Conservation (phyloP, 2,329 filamentous ascomycete genomes). For the Acrocalymma vagum region DNA sequence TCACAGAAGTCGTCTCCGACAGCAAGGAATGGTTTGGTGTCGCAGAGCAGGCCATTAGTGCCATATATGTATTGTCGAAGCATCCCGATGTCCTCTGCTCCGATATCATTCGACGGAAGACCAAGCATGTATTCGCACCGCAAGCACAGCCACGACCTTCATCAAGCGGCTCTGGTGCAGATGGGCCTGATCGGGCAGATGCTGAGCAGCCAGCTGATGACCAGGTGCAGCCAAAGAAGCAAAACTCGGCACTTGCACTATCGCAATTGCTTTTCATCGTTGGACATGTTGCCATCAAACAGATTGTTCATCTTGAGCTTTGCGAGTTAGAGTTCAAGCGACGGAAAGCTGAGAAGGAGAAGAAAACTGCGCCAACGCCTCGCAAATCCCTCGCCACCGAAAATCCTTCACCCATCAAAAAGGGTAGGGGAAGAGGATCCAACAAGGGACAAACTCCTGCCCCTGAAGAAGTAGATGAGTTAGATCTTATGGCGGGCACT, state of each 20-base stretch:
- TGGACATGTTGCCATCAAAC: conserved; percentile 96
- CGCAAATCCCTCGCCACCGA: conserved; percentile 40
- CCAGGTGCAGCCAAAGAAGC: conserved; percentile 53
- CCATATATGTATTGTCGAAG: conserved; percentile 92
- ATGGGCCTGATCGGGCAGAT: conserved; percentile 34
- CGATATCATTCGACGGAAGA: conserved; percentile 87
- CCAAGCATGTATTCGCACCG: conserved; percentile 78
- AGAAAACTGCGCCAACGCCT: conserved; percentile 57
- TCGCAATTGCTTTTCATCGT: conserved; percentile 95
- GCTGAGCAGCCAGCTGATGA: conserved; percentile 28
- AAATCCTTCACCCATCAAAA: conserved; percentile 47
- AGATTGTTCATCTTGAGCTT: conserved; percentile 97
- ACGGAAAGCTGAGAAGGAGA: conserved; percentile 89
- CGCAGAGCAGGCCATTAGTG: conserved; percentile 93
- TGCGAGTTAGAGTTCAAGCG: conserved; percentile 98
- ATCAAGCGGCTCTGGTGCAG: conserved; percentile 39
- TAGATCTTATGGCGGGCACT: conserved; percentile 96
- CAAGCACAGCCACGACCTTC: conserved; percentile 51
- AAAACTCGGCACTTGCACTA: conserved; percentile 76
- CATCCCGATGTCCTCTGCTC: conserved; percentile 94
- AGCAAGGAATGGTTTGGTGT: conserved; percentile 95
- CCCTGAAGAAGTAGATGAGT: conserved; percentile 78
- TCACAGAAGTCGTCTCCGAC: conserved; percentile 84
- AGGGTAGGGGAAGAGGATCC: conserved; percentile 50
- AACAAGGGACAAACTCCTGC: conserved; percentile 54